Base-by-base conservation (phyloP, 345 rosid species). In the Geranium brycei region DNA sequence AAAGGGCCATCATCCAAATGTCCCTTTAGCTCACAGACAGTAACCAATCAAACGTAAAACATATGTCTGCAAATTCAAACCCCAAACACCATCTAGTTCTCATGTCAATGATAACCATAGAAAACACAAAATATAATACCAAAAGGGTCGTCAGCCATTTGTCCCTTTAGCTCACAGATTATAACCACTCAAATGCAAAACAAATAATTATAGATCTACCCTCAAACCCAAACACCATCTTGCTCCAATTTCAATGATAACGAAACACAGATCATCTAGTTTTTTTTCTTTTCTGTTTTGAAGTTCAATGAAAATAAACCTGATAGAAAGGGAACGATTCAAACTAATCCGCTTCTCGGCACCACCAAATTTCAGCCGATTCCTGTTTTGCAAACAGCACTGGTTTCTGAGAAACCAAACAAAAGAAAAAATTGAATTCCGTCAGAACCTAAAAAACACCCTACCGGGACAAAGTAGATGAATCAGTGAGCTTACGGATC, bases 281-380 rank as follows among this genome's bases (percentile, higher is more conserved):
- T 10, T 3, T 61, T 23, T 23, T 2, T 23, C 2, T 23, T 23
- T 2, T 23, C 2, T 23, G n/a, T 23, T 23, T 23, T 23, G 28
- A 23, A 23, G 28, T 23, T 23, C 28, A 23, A 23, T n/a, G 17
- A 59, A 31, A 28, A 2, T 0, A 18, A 23, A 93, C 99, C 97
- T 90, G 77, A 83, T 86, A 64, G 99, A 93, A 68, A 93, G 95
- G 1, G 95, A 79, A 57, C 95, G 91, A 74, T 86, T 79, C 99
- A 97, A 87, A 78, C 97, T 93, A 71, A 81, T 63, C 67, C 97
- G 80, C 85, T 84, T 83, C 0, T 59, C 69, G 58, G 76, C 79
- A 38, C 68, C 81, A 51, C 69, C 87, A 1, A 80, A 76, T 76
- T 85, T 81, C 66, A 83, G 68, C 17, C 91, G 85, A 75, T 62